Base-by-base conservation (phyloP, 495 filamentous ascomycete genomes). In the Xylaria venustula region DNA sequence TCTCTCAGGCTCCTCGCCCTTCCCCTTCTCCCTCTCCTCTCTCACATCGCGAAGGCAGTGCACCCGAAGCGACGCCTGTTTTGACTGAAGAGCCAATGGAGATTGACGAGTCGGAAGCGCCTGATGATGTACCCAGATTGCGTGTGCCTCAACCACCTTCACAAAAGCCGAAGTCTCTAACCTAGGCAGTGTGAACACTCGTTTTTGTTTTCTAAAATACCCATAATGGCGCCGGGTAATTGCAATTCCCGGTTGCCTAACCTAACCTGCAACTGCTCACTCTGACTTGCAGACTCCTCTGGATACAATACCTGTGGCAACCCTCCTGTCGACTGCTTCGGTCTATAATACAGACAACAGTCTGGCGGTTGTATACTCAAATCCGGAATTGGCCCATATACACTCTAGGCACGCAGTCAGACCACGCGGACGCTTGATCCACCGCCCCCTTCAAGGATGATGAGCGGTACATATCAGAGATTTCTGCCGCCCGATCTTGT, bases 31-130 rank as follows among this genome's bases (percentile, higher is more conserved):
- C 72, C 30, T 69, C 68, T 50, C 67, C 67, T 7, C 58, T 69
- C 6, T 58, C 60, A 1, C 64, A 50, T 11, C 67, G 64, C 9
- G 70, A 72, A 22, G 64, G 66, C 40, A 67, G 57, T 30, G 62
- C 53, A 6, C 7, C 59, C 9, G 64, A 66, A 22, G 32, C 55
- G 37, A 52, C 66, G 22, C 67, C 73, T 25, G 61, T 60, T 19
- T 49, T 75, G 22, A 72, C 71, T 25, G 74, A 77, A 14, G 77
- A 80, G 66, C 74, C 75, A 1, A 62, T 71, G 54, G 69, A 76
- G 54, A 70, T 77, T 7, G 55, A 61, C 23, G 70, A 71, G 36
- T 53, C 61, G 2, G 44, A 64, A 36, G 36, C 58, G 3, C 64
- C 67, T n/a, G 32, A 28, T 4, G 64, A 74, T 20, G 78, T 80